These are phyloP conservation scores for Tulasnella sp. DNA, from an alignment of 768 basidiomycete genomes.

Conservation along the genomic window DNA sequence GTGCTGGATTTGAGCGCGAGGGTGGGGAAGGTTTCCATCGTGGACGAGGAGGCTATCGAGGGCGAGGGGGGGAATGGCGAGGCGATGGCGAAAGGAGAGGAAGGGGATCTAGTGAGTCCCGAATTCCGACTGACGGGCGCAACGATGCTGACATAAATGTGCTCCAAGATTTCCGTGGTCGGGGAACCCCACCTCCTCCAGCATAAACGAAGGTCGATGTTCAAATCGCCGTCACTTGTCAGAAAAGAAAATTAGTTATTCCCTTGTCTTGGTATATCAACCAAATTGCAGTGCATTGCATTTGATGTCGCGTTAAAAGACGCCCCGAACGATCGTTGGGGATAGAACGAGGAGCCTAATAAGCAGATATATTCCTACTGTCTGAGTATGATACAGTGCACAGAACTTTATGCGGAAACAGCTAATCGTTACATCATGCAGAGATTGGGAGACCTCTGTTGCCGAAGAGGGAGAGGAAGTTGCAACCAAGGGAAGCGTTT, in stretches of 20 bases:
- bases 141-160: neutral
- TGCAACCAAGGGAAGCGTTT: neutral
- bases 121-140: neutral
- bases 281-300: neutral
- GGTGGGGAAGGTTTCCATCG: neutral
- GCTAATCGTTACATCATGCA: neutral
- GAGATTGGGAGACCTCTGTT: neutral
- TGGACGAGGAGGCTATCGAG: neutral
- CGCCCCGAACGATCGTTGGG: neutral
- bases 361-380: neutral
- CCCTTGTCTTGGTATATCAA: neutral
- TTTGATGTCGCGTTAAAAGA: neutral
- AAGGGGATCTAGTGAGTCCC: neutral
- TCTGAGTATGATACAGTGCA: neutral
- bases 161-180: neutral
- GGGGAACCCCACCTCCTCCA: neutral
- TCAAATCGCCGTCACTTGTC: neutral
- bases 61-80: neutral
- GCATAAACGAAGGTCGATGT: neutral
- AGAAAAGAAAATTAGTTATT: neutral
- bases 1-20: neutral
- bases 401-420: neutral
- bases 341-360: neutral
- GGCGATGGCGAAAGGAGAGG: slow-evolving; percentile 8
- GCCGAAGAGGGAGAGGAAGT: slow-evolving; percentile 1